A percentile compares a stretch with the other conserved stretches of the same genome.
Evolutionary conservation across 257 asterid species (phyloP).

Genomic region (Cordia subcordata): DNA sequence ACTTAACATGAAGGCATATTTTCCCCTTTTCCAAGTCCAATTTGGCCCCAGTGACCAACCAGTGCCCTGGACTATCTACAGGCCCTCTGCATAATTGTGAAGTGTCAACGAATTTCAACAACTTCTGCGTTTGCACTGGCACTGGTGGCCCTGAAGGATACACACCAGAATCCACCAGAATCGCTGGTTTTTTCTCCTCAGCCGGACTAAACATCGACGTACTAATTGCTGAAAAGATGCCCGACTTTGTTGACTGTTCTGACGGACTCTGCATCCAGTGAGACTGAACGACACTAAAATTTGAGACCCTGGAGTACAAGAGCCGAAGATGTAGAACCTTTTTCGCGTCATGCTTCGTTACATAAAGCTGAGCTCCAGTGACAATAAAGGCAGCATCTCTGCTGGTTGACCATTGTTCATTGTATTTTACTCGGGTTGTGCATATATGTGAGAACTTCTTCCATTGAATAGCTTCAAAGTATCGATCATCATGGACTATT

Average conservation of each 20-base stretch:
- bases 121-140: slow-evolving; percentile 41
- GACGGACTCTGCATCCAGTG: slow-evolving; percentile 60
- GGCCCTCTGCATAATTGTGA: slow-evolving; percentile 71
- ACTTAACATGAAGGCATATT: slow-evolving; percentile 68
- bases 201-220: slow-evolving; percentile 35
- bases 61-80: slow-evolving; percentile 80
- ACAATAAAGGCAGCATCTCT: slow-evolving; percentile 51
- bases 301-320: slow-evolving; percentile 37
- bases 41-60: slow-evolving; percentile 88
- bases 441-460: slow-evolving; percentile 72
- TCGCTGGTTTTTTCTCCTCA: slow-evolving; percentile 35
- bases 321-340: slow-evolving; percentile 62
- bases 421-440: slow-evolving; percentile 65
- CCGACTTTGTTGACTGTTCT: slow-evolving; percentile 33
- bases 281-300: slow-evolving; percentile 46
- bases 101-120: slow-evolving; percentile 65
- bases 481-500: slow-evolving; percentile 33
- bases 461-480: slow-evolving; percentile 62
- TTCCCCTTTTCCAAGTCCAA: slow-evolving; percentile 72
- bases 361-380: slow-evolving; percentile 82
- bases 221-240: slow-evolving; percentile 61
- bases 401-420: slow-evolving; percentile 43
- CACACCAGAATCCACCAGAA: slow-evolving; percentile 68
- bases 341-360: slow-evolving; percentile 30
- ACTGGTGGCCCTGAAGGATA: slow-evolving; percentile 78